Evolutionary conservation across 345 rosid genomes (phyloP).

Genomic region (Leavenworthia alabamica): DNA sequence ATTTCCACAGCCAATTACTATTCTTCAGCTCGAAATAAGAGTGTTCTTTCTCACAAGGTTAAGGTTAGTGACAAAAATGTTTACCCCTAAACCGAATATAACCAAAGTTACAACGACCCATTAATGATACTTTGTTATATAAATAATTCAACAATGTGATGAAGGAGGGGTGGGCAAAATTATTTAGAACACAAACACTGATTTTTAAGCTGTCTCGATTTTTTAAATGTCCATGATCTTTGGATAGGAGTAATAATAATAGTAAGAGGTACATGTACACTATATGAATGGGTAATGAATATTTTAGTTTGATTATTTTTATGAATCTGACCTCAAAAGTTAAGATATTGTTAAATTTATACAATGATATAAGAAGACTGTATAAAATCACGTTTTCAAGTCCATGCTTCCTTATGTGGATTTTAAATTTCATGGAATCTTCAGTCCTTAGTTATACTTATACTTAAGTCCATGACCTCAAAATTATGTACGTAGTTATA

Average conservation of each 20-base stretch:
- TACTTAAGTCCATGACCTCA: too few species aligned
- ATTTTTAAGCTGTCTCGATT: background rate
- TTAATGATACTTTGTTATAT: background rate
- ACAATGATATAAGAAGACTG: background rate
- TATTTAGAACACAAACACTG: background rate
- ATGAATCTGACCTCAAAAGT: background rate
- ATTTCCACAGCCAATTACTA: constrained; percentile 20
- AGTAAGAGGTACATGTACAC: background rate
- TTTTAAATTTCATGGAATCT: too few species aligned
- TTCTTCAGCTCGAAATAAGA: constrained; percentile 28
- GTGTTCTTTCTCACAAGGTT: constrained; percentile 36
- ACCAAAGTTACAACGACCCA: background rate
- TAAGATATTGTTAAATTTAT: background rate
- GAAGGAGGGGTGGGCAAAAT: background rate
- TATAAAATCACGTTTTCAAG: background rate
- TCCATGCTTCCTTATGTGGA: background rate
- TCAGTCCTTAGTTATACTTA: too few species aligned
- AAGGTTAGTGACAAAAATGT: background rate
- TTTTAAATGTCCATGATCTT: background rate
- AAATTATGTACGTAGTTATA: too few species aligned
- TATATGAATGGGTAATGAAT: background rate
- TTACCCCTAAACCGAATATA: too few species aligned
- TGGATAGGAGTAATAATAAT: background rate
- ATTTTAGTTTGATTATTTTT: background rate
- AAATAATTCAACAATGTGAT: background rate